phyloP scores from a whole-genome alignment of 2,329 filamentous ascomycete species.

The Ophiostoma australiae region DNA sequence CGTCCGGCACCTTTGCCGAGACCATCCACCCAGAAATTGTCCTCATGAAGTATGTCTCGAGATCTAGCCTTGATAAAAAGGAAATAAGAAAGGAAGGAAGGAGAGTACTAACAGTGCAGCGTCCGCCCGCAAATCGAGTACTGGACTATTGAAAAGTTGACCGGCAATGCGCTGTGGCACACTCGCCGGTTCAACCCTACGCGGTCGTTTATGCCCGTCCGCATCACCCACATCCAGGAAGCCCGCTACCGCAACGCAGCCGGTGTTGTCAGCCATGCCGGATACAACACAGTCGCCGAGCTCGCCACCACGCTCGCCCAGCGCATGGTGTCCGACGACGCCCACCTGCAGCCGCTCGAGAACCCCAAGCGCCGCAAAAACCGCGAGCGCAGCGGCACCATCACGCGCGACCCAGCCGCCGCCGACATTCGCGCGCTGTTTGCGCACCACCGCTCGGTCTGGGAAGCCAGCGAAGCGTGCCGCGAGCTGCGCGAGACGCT shows the following conservation, averaged over 20 bases:
- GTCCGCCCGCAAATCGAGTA: conserved; percentile 25
- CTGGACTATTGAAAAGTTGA: conserved; percentile 26
- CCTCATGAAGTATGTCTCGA: conserved; percentile 22
- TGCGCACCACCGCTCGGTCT: conserved; percentile 15
- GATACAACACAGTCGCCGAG: conserved; percentile 17
- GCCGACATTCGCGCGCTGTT: conserved; percentile 20
- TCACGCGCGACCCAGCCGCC: neutral
- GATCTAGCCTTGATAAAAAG: too few species aligned
- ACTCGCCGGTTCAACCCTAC: conserved; percentile 21
- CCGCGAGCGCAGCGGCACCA: conserved; percentile 6
- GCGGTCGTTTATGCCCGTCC: conserved; percentile 22
- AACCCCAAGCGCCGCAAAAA: neutral
- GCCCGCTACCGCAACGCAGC: conserved; percentile 24
- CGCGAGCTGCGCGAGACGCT: conserved; percentile 25
- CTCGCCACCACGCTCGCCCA: conserved; percentile 23
- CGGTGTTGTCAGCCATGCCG: conserved; percentile 17
- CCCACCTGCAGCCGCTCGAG: neutral
- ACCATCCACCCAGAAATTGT: conserved; percentile 27
- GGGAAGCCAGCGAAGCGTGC: conserved; percentile 26
- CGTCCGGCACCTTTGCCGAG: conserved; percentile 15
- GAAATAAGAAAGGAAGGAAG: neutral
- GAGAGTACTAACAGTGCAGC: conserved; percentile 11
- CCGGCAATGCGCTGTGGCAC: conserved; percentile 26
- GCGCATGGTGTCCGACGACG: neutral
- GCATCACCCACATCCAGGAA: conserved; percentile 23